Percentiles rank a stretch among this genome's conserved stretches.
phyloP scores from a whole-genome alignment of 1,284 basidiomycete genomes.

The Marasmius sp. region DNA sequence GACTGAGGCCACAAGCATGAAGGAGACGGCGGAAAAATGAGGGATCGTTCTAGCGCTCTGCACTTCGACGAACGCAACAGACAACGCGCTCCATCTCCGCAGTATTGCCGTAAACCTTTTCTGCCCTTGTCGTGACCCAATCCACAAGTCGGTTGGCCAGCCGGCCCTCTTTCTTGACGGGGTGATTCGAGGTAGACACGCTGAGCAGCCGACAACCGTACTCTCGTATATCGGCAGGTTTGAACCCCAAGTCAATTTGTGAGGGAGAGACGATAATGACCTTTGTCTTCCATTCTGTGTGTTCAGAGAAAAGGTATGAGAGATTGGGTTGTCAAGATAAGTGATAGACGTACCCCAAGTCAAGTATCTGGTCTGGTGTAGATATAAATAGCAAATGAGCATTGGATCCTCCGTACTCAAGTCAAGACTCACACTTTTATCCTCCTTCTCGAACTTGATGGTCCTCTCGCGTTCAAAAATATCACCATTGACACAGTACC shows the following conservation, averaged over 20 bases:
- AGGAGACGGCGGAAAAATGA: constrained; percentile 4
- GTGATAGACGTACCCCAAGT: too few relatives aligned
- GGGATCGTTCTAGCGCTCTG: constrained; percentile 15
- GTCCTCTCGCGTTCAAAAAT: neutral
- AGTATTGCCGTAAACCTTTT: neutral
- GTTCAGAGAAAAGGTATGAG: too few relatives aligned
- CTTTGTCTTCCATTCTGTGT: too few relatives aligned
- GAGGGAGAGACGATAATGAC: too few relatives aligned
- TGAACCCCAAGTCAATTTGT: too few relatives aligned
- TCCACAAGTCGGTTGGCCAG: neutral
- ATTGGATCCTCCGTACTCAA: neutral
- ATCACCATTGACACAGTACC: neutral
- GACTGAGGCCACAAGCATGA: constrained; percentile 5
- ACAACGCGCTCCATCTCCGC: neutral
- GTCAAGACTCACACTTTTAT: neutral
- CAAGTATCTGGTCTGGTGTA: neutral
- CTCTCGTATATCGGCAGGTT: too few relatives aligned
- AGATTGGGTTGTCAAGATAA: too few relatives aligned
- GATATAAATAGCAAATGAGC: neutral
- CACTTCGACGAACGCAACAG: constrained; percentile 3
- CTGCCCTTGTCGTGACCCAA: neutral
- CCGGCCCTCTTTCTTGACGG: neutral
- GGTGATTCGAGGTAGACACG: too few relatives aligned
- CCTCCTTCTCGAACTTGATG: neutral
- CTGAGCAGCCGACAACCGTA: too few relatives aligned